A percentile compares a stretch with the other conserved stretches of the same genome.
phyloP scores from a whole-genome alignment of 257 asterid genomes.

The Fraxinus quadrangulata region DNA sequence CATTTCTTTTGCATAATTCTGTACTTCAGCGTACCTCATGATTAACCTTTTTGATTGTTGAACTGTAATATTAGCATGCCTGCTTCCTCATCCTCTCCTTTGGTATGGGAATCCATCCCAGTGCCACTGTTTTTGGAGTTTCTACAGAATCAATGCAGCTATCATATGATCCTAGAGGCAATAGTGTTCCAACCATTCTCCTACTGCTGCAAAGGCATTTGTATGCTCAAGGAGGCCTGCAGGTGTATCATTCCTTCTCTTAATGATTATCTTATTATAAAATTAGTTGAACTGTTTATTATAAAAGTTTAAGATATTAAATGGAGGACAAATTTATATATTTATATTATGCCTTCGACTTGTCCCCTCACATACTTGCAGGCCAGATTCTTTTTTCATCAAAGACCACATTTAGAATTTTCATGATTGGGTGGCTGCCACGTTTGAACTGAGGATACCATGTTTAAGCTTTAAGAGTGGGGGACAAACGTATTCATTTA shows the following conservation, averaged over 20 bases:
- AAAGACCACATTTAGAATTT: neutral
- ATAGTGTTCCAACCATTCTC: slow-evolving; percentile 90
- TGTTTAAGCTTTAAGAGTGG: neutral
- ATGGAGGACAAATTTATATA: neutral
- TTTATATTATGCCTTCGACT: neutral
- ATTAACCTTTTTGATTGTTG: neutral
- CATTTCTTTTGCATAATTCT: neutral
- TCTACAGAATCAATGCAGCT: slow-evolving; percentile 99
- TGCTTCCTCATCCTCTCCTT: slow-evolving; percentile 12
- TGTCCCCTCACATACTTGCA: neutral
- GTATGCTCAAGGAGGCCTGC: slow-evolving; percentile 85
- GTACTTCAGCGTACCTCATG: neutral
- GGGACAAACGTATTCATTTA: neutral
- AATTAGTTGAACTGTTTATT: neutral
- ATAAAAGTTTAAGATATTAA: neutral
- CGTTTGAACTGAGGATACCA: neutral
- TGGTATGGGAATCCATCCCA: slow-evolving; percentile 42
- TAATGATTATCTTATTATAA: neutral
- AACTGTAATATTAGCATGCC: neutral
- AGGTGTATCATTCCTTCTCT: slow-evolving; percentile 45
- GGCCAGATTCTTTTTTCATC: neutral
- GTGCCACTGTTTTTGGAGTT: slow-evolving; percentile 98
- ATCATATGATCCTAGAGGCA: slow-evolving; percentile 84
- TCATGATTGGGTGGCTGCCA: neutral
- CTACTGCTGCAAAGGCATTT: slow-evolving; percentile 82